Percentiles rank a stretch among this genome's conserved stretches.
These are phyloP conservation scores for Taiozyma sp. DNA, from an alignment of 1,139 yeast genomes.

Conservation along the genomic window DNA sequence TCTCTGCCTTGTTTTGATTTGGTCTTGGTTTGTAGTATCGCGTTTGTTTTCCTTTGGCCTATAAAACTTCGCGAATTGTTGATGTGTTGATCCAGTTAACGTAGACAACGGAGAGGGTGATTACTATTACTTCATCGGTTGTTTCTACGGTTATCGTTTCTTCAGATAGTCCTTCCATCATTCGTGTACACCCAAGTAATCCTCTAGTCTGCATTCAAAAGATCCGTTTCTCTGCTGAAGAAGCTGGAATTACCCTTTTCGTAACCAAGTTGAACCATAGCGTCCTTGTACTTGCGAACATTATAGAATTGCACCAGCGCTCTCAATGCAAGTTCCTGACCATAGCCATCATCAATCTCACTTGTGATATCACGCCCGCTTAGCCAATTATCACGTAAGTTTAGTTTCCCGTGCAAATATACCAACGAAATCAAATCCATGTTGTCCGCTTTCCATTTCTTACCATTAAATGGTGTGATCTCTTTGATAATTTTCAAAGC, in stretches of 20 bases:
- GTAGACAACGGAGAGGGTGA: no score
- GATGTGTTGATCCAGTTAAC: background rate
- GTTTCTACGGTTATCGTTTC: background rate
- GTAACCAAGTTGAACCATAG: constrained; percentile 55
- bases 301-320: constrained; percentile 79
- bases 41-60: background rate
- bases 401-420: constrained; percentile 66
- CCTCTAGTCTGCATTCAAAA: constrained; percentile 5
- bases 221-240: constrained; percentile 36
- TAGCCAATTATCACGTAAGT: constrained; percentile 76
- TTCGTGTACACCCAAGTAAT: no score
- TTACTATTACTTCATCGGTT: background rate
- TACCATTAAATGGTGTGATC: constrained; percentile 84
- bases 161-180: background rate
- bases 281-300: constrained; percentile 45
- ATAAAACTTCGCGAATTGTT: background rate
- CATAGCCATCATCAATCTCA: constrained; percentile 72
- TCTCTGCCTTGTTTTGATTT: constrained; percentile 1
- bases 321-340: constrained; percentile 81
- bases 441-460: constrained; percentile 89
- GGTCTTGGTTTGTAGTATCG: background rate
- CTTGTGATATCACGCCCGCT: constrained; percentile 76
- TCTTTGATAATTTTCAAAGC: constrained; percentile 71
- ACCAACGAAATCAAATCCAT: constrained; percentile 92
- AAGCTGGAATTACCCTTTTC: constrained; percentile 33